Percentiles rank a stretch among this genome's conserved stretches.
Conservation (phyloP, 495 filamentous ascomycete species). For the Lepraria neglecta region DNA sequence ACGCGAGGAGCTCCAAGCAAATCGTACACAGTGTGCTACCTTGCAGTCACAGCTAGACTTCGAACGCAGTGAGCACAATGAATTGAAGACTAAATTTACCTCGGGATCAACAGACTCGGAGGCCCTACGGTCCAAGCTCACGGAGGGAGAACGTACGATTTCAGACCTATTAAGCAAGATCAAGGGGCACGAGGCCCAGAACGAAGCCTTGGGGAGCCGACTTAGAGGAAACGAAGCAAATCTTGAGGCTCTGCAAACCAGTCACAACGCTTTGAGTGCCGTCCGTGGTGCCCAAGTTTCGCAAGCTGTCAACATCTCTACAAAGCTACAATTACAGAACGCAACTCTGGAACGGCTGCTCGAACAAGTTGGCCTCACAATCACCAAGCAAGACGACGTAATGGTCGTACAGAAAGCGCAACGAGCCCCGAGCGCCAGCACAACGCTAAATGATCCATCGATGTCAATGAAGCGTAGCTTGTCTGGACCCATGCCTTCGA, state of each 20-base stretch:
- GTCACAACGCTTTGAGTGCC: conserved; percentile 31
- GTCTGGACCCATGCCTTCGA: conserved; percentile 32
- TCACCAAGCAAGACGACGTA: conserved; percentile 63
- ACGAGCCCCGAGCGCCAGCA: conserved; percentile 58
- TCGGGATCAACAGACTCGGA: conserved; percentile 77
- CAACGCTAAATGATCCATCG: conserved; percentile 55
- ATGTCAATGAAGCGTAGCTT: conserved; percentile 40
- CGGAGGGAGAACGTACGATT: conserved; percentile 61
- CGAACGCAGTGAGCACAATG: conserved; percentile 56
- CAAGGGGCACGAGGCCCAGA: conserved; percentile 51
- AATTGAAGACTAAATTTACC: conserved; percentile 60
- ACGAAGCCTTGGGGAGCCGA: conserved; percentile 41
- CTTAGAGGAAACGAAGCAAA: conserved; percentile 53
- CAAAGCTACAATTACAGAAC: conserved; percentile 69
- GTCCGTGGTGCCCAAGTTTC: conserved; percentile 57
- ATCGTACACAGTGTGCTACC: conserved; percentile 50
- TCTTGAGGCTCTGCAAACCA: conserved; percentile 45
- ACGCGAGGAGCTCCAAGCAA: conserved; percentile 43
- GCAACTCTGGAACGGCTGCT: conserved; percentile 70
- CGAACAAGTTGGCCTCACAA: conserved; percentile 74
- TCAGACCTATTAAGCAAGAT: conserved; percentile 57
- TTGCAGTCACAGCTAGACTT: conserved; percentile 60
- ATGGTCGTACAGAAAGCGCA: conserved; percentile 72
- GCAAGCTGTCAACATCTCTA: conserved; percentile 74
- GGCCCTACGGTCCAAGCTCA: conserved; percentile 61